Evolutionary conservation across 441 rosid species (phyloP), one percentile per base, ranked within the genome.

Genomic region (Gossypium trilobum): DNA sequence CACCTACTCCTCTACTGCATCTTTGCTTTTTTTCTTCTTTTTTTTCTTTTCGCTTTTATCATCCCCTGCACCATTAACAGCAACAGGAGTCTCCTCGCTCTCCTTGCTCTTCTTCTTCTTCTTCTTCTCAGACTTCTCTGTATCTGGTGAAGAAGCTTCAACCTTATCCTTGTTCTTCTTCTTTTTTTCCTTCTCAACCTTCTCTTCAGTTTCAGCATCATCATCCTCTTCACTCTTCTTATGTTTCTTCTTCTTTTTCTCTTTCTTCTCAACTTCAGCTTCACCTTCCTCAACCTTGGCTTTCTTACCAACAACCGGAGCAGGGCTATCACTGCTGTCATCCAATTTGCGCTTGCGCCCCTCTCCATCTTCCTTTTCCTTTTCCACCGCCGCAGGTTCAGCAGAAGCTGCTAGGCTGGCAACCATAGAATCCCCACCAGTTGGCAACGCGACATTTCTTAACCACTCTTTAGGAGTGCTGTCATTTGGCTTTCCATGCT

Each of bases 401-500:
- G 74, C 46, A 1, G 84, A 86, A 70, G 97, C 98, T 7, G 97
- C 98, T 60, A 74, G 76, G 61, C 86, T 64, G 10, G 97, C 98
- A 75, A 91, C 76, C 72, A 84, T 31, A 31, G 92, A 77, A 86
- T 91, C 97, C 13, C 87, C 95, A 68, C 97, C 97, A 0, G 87
- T 16, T n/a, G 97, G 91, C 78, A 93, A 71, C 29, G 85, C 83
- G 63, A 88, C 79, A 64, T 93, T 91, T 82, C 98, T 87, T 65
- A 64, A 4, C 97, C 98, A 93, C 72, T 93, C 98, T 1, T 63
- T 56, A 9, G 97, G 95, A 27, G 92, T 88, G 20, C 77, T 85
- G 75, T 85, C 94, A 74, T 84, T 93, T 0, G 96, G 89, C 85
- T 86, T 93, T 61, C 97, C 98, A 19, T 82, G 96, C 83, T 93